A percentile compares a stretch with the other conserved stretches of the same genome.
These are phyloP conservation scores for Botrytis aclada DNA, from an alignment of 2,329 filamentous ascomycete genomes.

Conservation along the genomic window DNA sequence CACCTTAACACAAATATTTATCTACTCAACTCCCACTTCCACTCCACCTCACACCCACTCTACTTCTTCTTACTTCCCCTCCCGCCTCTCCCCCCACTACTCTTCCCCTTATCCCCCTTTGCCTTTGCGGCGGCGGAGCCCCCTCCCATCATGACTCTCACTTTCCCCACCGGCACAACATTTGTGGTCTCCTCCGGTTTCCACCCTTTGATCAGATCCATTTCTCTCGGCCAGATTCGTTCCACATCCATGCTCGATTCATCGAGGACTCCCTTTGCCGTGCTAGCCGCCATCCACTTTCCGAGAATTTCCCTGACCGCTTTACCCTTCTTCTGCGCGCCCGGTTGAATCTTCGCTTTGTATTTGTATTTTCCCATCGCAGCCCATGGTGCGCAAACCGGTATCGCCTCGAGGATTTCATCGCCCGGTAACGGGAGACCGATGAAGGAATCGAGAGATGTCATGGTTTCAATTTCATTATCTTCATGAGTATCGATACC, in stretches of 20 bases:
- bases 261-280: slow-evolving; percentile 54
- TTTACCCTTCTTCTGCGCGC: slow-evolving; percentile 87
- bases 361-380: slow-evolving; percentile 76
- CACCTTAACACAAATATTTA: too few relatives aligned
- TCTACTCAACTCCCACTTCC: too few relatives aligned
- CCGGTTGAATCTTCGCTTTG: slow-evolving; percentile 91
- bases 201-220: slow-evolving; percentile 77
- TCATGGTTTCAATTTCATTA: slow-evolving; percentile 51
- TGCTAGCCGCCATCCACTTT: slow-evolving; percentile 67
- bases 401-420: slow-evolving; percentile 68
- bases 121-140: slow-evolving; percentile 39
- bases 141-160: slow-evolving; percentile 73
- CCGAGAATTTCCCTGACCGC: slow-evolving; percentile 87
- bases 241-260: slow-evolving; percentile 62
- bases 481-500: slow-evolving; percentile 59
- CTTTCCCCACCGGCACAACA: slow-evolving; percentile 73
- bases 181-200: slow-evolving; percentile 82
- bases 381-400: slow-evolving; percentile 63
- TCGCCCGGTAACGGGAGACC: slow-evolving; percentile 78
- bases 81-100: slow-evolving; percentile 28
- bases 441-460: slow-evolving; percentile 66
- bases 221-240: slow-evolving; percentile 79
- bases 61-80: slow-evolving; percentile 32
- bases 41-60: too few relatives aligned
- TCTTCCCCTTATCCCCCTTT: slow-evolving; percentile 34